Conservation (phyloP, 495 filamentous ascomycete species). For the Aspergillus ellipticus region DNA sequence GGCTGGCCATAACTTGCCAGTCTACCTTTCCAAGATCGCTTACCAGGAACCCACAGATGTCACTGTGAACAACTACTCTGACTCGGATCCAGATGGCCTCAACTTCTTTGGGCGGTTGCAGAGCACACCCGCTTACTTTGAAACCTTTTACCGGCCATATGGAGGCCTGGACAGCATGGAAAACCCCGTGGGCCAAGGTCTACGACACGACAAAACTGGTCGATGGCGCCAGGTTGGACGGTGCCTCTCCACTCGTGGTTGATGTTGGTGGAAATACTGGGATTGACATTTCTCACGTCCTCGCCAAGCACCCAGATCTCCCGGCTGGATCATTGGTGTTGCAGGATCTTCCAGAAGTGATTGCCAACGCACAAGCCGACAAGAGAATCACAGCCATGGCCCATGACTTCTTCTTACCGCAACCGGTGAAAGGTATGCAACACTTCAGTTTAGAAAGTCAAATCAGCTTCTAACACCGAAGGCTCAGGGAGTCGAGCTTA, state of each 20-base stretch:
- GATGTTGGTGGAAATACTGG: slow-evolving; percentile 51
- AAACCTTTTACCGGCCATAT: slow-evolving; percentile 39
- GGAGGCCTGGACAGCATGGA: slow-evolving; percentile 29
- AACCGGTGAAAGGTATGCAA: slow-evolving; percentile 44
- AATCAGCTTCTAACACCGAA: too few relatives aligned
- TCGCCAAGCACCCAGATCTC: slow-evolving; percentile 33
- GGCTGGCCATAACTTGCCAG: slow-evolving; percentile 24
- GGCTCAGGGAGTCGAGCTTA: slow-evolving; percentile 38
- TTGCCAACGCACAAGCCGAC: slow-evolving; percentile 31
- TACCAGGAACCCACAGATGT: slow-evolving; percentile 36
- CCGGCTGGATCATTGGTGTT: slow-evolving; percentile 38
- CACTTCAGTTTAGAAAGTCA: too few relatives aligned
- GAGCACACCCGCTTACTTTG: slow-evolving; percentile 27
- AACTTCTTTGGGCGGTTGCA: slow-evolving; percentile 30
- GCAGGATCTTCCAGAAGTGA: slow-evolving; percentile 46
- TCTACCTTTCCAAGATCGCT: slow-evolving; percentile 33
- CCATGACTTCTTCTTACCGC: slow-evolving; percentile 48
- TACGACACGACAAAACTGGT: slow-evolving; percentile 26
- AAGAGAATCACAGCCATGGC: slow-evolving; percentile 43
- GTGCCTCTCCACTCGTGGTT: slow-evolving; percentile 35
- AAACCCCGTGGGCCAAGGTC: slow-evolving; percentile 33
- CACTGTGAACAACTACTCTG: slow-evolving; percentile 25
- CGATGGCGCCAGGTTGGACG: slow-evolving; percentile 13
- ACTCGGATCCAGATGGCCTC: slow-evolving; percentile 31
- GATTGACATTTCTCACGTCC: slow-evolving; percentile 42